Conservation (phyloP, 805 yeast genomes). For the Hanseniaspora vineae region DNA sequence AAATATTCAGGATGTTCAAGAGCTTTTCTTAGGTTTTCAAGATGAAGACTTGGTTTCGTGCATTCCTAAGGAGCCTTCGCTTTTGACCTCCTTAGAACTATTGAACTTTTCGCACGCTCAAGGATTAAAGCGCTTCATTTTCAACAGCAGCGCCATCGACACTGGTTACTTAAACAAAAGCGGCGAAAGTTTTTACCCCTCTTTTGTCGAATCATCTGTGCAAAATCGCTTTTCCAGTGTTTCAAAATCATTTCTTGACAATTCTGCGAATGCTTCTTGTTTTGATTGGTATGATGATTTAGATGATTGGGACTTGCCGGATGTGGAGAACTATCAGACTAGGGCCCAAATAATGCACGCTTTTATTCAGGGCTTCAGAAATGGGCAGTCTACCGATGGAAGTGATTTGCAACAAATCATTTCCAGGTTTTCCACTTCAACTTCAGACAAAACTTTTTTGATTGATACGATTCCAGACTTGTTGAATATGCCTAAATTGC, state of each 20-base stretch:
- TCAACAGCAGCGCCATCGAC: background rate
- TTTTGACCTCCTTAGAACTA: constrained; percentile 37
- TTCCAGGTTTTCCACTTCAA: background rate
- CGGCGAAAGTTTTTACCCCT: background rate
- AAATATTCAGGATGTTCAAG: constrained; percentile 10
- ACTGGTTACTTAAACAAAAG: background rate
- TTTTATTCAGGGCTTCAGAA: background rate
- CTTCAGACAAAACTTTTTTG: too few relatives aligned
- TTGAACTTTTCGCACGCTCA: constrained; percentile 23
- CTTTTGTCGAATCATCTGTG: background rate
- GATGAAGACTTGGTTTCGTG: constrained; percentile 58
- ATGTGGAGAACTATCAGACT: background rate
- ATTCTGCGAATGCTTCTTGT: background rate
- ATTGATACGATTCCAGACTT: background rate
- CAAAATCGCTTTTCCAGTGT: background rate
- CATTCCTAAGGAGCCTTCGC: constrained; percentile 42
- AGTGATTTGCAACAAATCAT: background rate
- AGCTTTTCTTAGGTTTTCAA: constrained; percentile 39
- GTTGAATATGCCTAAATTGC: background rate
- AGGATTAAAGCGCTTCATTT: constrained; percentile 3
- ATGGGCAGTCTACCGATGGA: background rate
- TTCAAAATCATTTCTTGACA: background rate
- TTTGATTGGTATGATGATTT: background rate
- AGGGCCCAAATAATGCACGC: background rate
- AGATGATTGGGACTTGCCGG: background rate